Percentiles rank a stretch among this genome's conserved stretches.
Evolutionary conservation across 495 filamentous ascomycete species (phyloP).

Genomic region (Penicillium odoratum): DNA sequence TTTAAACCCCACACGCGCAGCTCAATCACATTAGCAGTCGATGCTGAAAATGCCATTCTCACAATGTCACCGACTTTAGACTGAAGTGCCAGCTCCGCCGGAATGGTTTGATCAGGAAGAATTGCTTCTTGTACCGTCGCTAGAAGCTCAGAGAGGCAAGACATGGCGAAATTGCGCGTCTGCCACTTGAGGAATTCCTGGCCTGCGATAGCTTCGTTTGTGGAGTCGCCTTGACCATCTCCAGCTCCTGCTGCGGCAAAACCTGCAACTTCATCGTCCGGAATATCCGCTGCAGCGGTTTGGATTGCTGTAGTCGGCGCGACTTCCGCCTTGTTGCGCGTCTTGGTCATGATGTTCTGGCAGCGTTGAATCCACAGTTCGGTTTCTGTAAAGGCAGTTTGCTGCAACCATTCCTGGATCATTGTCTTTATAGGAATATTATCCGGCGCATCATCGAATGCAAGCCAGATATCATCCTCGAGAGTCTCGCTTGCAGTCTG

Average conservation of each 20-base stretch:
- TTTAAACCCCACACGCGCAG: conserved; percentile 85
- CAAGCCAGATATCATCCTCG: conserved; percentile 90
- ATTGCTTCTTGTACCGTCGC: conserved; percentile 71
- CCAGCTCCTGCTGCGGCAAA: conserved; percentile 73
- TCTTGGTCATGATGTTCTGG: conserved; percentile 87
- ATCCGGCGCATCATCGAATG: conserved; percentile 72
- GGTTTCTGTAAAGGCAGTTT: conserved; percentile 77
- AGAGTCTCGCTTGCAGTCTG: conserved; percentile 69
- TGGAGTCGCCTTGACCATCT: conserved; percentile 62
- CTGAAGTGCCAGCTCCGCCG: conserved; percentile 74
- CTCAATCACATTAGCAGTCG: conserved; percentile 88
- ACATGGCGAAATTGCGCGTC: conserved; percentile 91
- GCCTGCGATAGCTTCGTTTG: conserved; percentile 58
- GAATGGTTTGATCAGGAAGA: conserved; percentile 64
- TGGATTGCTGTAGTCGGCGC: conserved; percentile 48
- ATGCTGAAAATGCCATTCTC: conserved; percentile 95
- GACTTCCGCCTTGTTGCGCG: conserved; percentile 58
- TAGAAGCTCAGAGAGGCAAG: conserved; percentile 84
- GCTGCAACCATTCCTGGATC: conserved; percentile 85
- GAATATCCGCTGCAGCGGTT: conserved; percentile 66
- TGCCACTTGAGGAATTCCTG: conserved; percentile 95
- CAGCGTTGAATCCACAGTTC: conserved; percentile 82
- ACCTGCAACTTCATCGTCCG: conserved; percentile 95
- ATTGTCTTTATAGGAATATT: conserved; percentile 78
- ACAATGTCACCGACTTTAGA: conserved; percentile 89